phyloP scores from a whole-genome alignment of 768 basidiomycete genomes.

The Tylopilus plumbeoviolaceoides region DNA sequence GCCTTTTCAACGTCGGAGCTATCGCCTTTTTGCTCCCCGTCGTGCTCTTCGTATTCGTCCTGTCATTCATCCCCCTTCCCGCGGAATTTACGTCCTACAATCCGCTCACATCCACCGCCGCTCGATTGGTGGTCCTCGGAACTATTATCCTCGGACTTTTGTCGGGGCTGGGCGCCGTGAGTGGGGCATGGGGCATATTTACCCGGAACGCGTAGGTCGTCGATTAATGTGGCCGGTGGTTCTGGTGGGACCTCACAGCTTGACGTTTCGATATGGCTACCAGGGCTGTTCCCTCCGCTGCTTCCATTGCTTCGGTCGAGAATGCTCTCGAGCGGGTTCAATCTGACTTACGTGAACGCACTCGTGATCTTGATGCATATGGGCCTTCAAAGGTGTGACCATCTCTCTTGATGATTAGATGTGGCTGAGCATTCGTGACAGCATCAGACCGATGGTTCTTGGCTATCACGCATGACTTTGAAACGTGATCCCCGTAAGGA shows the following conservation, averaged over 20 bases:
- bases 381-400: slow-evolving; percentile 23
- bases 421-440: slow-evolving; percentile 13
- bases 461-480: slow-evolving; percentile 28
- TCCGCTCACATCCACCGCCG: slow-evolving; percentile 44
- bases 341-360: slow-evolving; percentile 47
- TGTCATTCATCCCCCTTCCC: slow-evolving; percentile 71
- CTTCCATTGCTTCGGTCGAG: slow-evolving; percentile 48
- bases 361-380: slow-evolving; percentile 24
- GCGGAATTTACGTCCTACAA: slow-evolving; percentile 39
- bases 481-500: slow-evolving; percentile 31
- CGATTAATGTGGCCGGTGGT: slow-evolving; percentile 9
- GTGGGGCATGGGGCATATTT: slow-evolving; percentile 51
- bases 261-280: slow-evolving; percentile 6
- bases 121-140: slow-evolving; percentile 71
- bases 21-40: slow-evolving; percentile 44
- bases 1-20: slow-evolving; percentile 18
- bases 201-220: slow-evolving; percentile 23
- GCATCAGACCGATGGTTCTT: slow-evolving; percentile 24
- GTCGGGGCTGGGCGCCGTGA: slow-evolving; percentile 76
- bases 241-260: slow-evolving; percentile 1
- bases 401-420: not conserved
- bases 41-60: slow-evolving; percentile 48
- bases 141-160: slow-evolving; percentile 75
- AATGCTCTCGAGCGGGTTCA: slow-evolving; percentile 55
- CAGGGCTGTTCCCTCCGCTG: slow-evolving; percentile 21